A percentile compares a stretch with the other conserved stretches of the same genome.
These are phyloP conservation scores for Rhynchospora pubera DNA, from an alignment of 176 grass and related monocot genomes.

Conservation along the genomic window DNA sequence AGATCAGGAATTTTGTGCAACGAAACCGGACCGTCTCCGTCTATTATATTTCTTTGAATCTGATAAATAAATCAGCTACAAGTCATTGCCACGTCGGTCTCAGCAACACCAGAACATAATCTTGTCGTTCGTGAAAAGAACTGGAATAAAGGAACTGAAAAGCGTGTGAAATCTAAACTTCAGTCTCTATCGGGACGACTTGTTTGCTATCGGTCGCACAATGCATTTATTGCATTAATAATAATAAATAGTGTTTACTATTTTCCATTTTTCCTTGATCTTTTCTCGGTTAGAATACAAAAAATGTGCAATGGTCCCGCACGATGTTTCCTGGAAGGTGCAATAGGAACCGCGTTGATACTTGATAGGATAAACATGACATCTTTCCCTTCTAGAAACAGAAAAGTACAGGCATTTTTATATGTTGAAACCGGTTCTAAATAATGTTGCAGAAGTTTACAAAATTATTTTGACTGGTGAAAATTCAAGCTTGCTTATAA, in stretches of 20 bases:
- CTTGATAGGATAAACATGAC: background rate
- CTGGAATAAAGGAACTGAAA: background rate
- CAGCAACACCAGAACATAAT: background rate
- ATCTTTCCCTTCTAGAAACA: background rate
- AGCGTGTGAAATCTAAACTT: background rate
- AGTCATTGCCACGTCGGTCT: background rate
- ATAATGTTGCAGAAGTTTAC: background rate
- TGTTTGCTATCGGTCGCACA: background rate
- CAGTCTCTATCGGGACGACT: background rate
- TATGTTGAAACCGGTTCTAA: background rate
- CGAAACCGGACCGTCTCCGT: background rate
- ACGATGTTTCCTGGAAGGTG: background rate
- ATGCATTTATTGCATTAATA: background rate
- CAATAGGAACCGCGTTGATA: background rate
- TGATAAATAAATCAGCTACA: background rate
- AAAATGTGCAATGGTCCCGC: background rate
- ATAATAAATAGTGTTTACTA: background rate
- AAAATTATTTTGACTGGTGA: background rate
- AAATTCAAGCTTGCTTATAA: background rate
- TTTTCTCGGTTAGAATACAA: background rate
- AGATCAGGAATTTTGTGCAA: background rate
- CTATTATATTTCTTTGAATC: background rate
- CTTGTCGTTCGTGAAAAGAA: background rate
- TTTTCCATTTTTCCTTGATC: background rate
- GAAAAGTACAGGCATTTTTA: background rate